Conservation (phyloP, 2,329 filamentous ascomycete species). For the Calonectria naviculata region DNA sequence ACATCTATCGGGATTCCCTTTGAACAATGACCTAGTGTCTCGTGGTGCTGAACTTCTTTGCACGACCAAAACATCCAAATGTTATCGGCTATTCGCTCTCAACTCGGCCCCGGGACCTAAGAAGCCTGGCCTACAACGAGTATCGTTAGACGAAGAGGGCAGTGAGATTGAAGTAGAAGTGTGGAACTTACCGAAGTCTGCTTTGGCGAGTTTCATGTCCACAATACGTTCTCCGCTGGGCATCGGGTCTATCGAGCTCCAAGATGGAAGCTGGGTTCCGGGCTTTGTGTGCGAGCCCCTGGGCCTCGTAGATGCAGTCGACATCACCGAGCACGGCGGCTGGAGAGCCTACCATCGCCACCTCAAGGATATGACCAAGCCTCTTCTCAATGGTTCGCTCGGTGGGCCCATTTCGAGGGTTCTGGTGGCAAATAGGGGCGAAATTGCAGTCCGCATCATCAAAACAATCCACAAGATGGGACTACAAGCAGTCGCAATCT, state of each 20-base stretch:
- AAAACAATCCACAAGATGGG: conserved; percentile 74
- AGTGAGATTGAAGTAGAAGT: conserved; percentile 47
- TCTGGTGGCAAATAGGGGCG: conserved; percentile 79
- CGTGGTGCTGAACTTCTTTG: conserved; percentile 40
- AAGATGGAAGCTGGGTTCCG: conserved; percentile 45
- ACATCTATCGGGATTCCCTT: conserved; percentile 47
- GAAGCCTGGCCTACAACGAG: conserved; percentile 48
- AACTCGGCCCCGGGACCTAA: conserved; percentile 26
- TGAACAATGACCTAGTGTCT: conserved; percentile 47
- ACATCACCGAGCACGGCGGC: conserved; percentile 46
- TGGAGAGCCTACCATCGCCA: conserved; percentile 44
- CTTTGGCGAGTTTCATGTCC: conserved; percentile 45
- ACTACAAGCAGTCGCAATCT: conserved; percentile 76
- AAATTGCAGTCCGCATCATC: conserved; percentile 73
- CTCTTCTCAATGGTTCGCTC: background rate
- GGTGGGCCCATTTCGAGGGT: conserved; percentile 37
- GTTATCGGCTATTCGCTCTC: conserved; percentile 46
- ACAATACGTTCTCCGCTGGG: conserved; percentile 48
- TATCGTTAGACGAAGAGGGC: conserved; percentile 32
- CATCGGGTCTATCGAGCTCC: conserved; percentile 49
- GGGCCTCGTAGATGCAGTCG: conserved; percentile 42
- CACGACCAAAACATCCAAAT: conserved; percentile 42
- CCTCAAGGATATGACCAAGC: background rate
- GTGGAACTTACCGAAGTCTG: conserved; percentile 45
- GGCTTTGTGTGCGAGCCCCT: conserved; percentile 52